Conservation (phyloP, 2,329 filamentous ascomycete genomes). For the Pseudopithomyces maydicus region DNA sequence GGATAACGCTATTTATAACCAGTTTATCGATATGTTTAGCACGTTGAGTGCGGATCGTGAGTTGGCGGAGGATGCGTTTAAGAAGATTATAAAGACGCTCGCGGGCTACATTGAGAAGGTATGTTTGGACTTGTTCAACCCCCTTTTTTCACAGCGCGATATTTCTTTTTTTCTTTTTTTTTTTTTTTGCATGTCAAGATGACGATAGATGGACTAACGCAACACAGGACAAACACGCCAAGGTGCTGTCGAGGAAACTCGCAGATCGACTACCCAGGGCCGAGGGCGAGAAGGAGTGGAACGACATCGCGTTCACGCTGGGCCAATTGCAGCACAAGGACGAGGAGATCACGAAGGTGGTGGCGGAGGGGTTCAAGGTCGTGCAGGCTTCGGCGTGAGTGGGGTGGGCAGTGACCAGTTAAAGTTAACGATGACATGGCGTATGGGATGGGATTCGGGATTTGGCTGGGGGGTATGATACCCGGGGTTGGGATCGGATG, state of each 20-base stretch:
- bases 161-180: too few relatives aligned
- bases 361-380: constrained; percentile 72
- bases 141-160: too few relatives aligned
- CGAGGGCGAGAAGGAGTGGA: constrained; percentile 95
- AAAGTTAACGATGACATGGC: not conserved
- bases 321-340: constrained; percentile 91
- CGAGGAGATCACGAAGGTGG: constrained; percentile 80
- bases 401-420: not conserved
- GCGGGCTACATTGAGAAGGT: constrained; percentile 98
- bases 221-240: constrained; percentile 91
- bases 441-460: not conserved
- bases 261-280: constrained; percentile 84
- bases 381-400: constrained; percentile 49
- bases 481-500: too few relatives aligned
- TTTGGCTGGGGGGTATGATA: too few relatives aligned
- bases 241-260: constrained; percentile 89
- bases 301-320: constrained; percentile 91
- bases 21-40: constrained; percentile 99
- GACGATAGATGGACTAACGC: constrained; percentile 13
- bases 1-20: constrained; percentile 98
- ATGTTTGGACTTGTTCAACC: too few relatives aligned
- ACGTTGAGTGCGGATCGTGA: constrained; percentile 80
- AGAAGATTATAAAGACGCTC: constrained; percentile 87
- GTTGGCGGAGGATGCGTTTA: constrained; percentile 84
- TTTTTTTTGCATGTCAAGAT: not conserved